Evolutionary conservation across 106 monocot genomes (phyloP), one percentile per base, ranked within the genome.

Genomic region (Alisma plantagoaquatica): DNA sequence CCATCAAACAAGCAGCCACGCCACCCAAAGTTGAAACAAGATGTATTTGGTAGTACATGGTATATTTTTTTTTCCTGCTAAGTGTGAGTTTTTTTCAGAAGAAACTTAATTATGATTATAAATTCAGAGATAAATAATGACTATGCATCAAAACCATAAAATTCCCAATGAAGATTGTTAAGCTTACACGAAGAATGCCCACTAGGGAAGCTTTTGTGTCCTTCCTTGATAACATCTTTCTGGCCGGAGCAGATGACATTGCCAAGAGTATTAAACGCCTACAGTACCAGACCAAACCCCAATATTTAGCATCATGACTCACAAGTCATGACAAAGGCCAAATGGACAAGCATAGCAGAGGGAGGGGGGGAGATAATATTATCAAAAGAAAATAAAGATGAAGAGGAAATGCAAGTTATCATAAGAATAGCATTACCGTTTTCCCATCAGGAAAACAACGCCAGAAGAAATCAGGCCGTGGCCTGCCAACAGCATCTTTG

Each of bases 401-500:
- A 31, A n/a, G 33, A 54, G 17, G 7, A 53, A 41, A 9, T 23
- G 12, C 20, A 20, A 0, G 3, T 27, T 4, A 23, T 15, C 27
- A 46, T 14, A 48, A 12, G 57, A 29, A 20, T 38, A 46, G 30
- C 16, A 60, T 33, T 47, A 80, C 85, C 8, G 32, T 16, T 11
- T 44, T 65, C 41, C 85, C 85, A 55, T 85, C 73, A 47, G 85
- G 85, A 51, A 85, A 80, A 60, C 85, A 85, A 2, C 85, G 76
- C 76, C 73, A 85, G 65, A 80, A 85, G 66, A 85, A 85, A 64
- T 80, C 66, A 44, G 85, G 85, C 17, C 85, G 64, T 17, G 85
- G 80, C 60, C 81, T 51, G 24, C 86, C 86, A 63, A 86, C 86
- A 43, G 56, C 70, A 68, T 73, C 67, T 59, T 86, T 86, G 35